Percentiles rank a stretch among this genome's conserved stretches.
phyloP scores from a whole-genome alignment of 2,329 filamentous ascomycete species.

The Ceratocystis diversiconidia region DNA sequence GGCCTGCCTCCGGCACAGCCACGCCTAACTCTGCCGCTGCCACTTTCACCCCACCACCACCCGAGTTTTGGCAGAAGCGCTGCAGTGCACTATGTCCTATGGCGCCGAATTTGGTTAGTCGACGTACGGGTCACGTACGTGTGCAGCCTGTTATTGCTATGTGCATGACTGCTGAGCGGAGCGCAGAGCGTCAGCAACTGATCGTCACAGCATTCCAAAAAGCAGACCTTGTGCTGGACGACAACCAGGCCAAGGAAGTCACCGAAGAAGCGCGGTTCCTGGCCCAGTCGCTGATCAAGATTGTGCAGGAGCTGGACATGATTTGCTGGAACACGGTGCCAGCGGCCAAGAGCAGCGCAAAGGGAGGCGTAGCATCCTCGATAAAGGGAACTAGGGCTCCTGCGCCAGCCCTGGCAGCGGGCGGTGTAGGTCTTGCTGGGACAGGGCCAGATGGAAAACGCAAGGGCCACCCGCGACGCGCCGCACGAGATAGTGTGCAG shows the following conservation, averaged over 20 bases:
- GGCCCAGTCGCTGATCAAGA: conserved; percentile 7
- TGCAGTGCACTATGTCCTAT: conserved; percentile 8
- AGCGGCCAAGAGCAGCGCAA: background rate
- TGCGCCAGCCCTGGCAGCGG: background rate
- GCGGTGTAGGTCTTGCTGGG: background rate
- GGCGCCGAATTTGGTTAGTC: background rate
- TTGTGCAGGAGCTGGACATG: conserved; percentile 15
- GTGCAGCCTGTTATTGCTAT: conserved; percentile 2
- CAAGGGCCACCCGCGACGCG: conserved; percentile 13
- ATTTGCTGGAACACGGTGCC: conserved; percentile 5
- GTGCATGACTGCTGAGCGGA: background rate
- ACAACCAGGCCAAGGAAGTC: background rate
- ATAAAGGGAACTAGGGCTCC: background rate
- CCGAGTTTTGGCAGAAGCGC: conserved; percentile 15
- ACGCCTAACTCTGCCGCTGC: background rate
- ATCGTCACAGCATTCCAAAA: background rate
- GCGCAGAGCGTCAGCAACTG: background rate
- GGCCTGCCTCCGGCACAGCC: background rate
- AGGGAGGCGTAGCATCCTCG: background rate
- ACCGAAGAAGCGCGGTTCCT: conserved; percentile 6
- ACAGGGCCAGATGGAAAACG: background rate
- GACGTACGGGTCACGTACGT: background rate
- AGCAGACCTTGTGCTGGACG: background rate
- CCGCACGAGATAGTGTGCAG: conserved; percentile 13
- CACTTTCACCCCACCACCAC: background rate